Conservation (phyloP, 805 yeast genomes). For the Candida montana region DNA sequence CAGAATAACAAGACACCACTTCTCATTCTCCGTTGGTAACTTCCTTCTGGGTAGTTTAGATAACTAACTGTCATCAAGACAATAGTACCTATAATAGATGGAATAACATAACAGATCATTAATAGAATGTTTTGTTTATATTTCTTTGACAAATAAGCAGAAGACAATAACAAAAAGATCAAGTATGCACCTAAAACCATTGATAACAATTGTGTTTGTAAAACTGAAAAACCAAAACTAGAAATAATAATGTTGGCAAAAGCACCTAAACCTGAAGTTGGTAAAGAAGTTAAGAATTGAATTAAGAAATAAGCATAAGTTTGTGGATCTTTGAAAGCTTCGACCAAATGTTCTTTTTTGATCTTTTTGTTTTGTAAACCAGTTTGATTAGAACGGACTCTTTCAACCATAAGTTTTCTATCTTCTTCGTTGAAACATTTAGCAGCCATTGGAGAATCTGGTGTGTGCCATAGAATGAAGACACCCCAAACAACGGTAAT, state of each 20-base stretch:
- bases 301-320: slow-evolving; percentile 49
- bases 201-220: slow-evolving; percentile 25
- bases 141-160: slow-evolving; percentile 30
- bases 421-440: slow-evolving; percentile 35
- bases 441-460: slow-evolving; percentile 40
- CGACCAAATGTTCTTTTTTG: slow-evolving; percentile 40
- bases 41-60: slow-evolving; percentile 2
- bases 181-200: slow-evolving; percentile 40
- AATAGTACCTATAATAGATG: slow-evolving; percentile 43
- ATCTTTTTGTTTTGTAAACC: slow-evolving; percentile 46
- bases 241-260: slow-evolving; percentile 49
- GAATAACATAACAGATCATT: slow-evolving; percentile 29
- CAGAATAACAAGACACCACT: slow-evolving; percentile 39
- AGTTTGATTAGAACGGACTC: slow-evolving; percentile 43
- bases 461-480: slow-evolving; percentile 34
- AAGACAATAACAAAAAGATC: slow-evolving; percentile 28
- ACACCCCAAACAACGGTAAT: slow-evolving; percentile 44
- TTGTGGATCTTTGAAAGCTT: slow-evolving; percentile 32
- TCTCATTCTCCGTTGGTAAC: slow-evolving; percentile 17
- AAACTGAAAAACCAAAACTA: slow-evolving; percentile 39
- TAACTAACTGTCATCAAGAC: slow-evolving; percentile 31
- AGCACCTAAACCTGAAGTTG: slow-evolving; percentile 48
- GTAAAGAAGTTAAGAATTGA: slow-evolving; percentile 40
- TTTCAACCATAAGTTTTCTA: slow-evolving; percentile 41
- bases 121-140: slow-evolving; percentile 16